Evolutionary conservation across 257 asterid genomes (phyloP), one percentile per base, ranked within the genome.

Genomic region (Salvia splendens): DNA sequence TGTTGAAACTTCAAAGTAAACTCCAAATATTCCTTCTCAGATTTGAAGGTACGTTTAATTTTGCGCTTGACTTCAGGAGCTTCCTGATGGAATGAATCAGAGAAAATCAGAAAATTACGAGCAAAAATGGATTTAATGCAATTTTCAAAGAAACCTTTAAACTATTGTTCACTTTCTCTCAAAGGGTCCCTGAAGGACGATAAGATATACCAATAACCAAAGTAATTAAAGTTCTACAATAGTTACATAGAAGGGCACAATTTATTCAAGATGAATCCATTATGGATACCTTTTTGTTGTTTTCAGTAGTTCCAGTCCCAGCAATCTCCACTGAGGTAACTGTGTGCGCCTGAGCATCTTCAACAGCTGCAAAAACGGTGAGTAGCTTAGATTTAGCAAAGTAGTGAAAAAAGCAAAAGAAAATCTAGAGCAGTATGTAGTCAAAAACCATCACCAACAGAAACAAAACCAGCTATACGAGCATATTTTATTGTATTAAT

Each of bases 21-120:
- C 81, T 91, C 96, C 88, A 94, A 75, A 79, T 87, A 80, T 74
- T 94, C 96, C 78, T 88, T 88, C 80, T 92, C 99, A 46, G 95
- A 63, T 80, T 84, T 88, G 62, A 81, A 76, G 61, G 82, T 74
- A 50, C 91, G 96, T 68, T 89, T 94, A 47, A 78, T 82, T 84
- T 87, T 94, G 75, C 96, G 97, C 81, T 91, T 94, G 68, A 84
- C 89, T 75, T 88, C 96, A 65, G 91, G 53, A 60, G 79, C 72
- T 72, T 85, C 95, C 97, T 91, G 82, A 50, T 43, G 67, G 35
- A 12, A 17, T 24, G 67, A 15, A 43, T 43, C 3, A 12, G 54
- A 45, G 8, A 24, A 11, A n/a, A 20, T 43, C 4, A 61, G 24
- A 20, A 12, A 43, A 61, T 32, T 61, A 61, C 24, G 35, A 73